Conservation (phyloP, 148 eudicot species). For the Rhododendron vialii region DNA sequence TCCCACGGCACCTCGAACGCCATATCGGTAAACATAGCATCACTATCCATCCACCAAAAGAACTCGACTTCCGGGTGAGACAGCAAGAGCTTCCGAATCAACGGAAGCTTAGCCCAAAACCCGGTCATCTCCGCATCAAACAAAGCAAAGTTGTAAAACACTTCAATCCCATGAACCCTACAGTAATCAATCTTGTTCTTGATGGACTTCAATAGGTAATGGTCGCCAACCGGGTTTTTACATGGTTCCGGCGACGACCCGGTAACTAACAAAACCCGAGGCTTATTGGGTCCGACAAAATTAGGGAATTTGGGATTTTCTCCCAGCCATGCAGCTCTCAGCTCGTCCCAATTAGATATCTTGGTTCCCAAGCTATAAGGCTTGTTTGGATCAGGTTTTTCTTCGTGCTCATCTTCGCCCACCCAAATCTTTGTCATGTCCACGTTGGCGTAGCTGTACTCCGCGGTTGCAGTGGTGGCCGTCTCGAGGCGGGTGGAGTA, state of each 20-base stretch:
- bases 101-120: constrained; percentile 73
- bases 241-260: constrained; percentile 79
- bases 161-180: constrained; percentile 73
- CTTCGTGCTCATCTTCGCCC: no score
- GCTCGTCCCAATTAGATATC: constrained; percentile 71
- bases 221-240: constrained; percentile 72
- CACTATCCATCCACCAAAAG: constrained; percentile 87
- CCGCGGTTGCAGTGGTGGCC: no score
- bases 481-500: no score
- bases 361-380: constrained; percentile 66
- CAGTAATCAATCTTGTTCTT: constrained; percentile 89
- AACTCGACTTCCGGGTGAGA: constrained; percentile 82
- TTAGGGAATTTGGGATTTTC: constrained; percentile 47
- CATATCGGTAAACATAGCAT: constrained; percentile 90
- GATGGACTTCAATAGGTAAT: constrained; percentile 62
- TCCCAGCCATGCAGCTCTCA: constrained; percentile 47
- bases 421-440: no score
- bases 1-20: constrained; percentile 68
- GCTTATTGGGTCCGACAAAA: constrained; percentile 43
- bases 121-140: constrained; percentile 37
- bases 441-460: no score
- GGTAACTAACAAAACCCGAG: constrained; percentile 64
- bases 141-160: constrained; percentile 62
- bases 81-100: constrained; percentile 57
- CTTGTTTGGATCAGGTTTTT: neutral